Evolutionary conservation across 805 yeast species (phyloP).

Genomic region (Candida wancherniae): DNA sequence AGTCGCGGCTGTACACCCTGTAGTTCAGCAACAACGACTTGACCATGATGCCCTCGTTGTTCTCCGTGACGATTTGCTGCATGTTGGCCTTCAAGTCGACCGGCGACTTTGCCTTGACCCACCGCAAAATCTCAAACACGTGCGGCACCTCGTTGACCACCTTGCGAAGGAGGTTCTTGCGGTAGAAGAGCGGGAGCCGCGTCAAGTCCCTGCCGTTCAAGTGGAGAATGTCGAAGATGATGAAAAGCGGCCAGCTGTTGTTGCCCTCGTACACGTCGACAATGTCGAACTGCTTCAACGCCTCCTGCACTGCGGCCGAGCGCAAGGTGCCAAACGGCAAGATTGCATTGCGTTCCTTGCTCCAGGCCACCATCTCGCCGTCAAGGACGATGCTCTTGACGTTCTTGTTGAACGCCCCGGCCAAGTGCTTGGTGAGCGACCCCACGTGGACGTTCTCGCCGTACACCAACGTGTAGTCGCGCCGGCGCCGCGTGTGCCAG

Average conservation of each 20-base stretch:
- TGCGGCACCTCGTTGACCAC: slow-evolving; percentile 43
- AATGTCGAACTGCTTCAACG: slow-evolving; percentile 33
- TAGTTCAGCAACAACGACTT: slow-evolving; percentile 61
- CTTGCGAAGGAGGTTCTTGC: slow-evolving; percentile 49
- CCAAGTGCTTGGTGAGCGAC: slow-evolving; percentile 49
- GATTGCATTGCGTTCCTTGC: slow-evolving; percentile 48
- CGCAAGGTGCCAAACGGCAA: slow-evolving; percentile 81
- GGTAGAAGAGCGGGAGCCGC: slow-evolving; percentile 44
- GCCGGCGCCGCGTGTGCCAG: slow-evolving; percentile 62
- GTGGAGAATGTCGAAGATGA: slow-evolving; percentile 70
- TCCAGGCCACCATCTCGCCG: slow-evolving; percentile 94
- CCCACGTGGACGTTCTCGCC: slow-evolving; percentile 52
- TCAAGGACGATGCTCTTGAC: slow-evolving; percentile 53
- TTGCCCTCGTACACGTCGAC: slow-evolving; percentile 20
- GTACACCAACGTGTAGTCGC: slow-evolving; percentile 68
- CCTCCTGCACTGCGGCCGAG: slow-evolving; percentile 56
- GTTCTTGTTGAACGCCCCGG: slow-evolving; percentile 34
- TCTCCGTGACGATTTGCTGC: slow-evolving; percentile 49
- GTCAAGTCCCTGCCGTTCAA: slow-evolving; percentile 65
- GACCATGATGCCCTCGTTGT: slow-evolving; percentile 79
- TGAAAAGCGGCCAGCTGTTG: slow-evolving; percentile 47
- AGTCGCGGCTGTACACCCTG: slow-evolving; percentile 53
- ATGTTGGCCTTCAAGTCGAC: slow-evolving; percentile 55
- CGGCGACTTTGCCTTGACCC: slow-evolving; percentile 37
- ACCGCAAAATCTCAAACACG: slow-evolving; percentile 47